These are phyloP conservation scores for Metahyphopichia silvanorum DNA, from an alignment of 805 yeast species.

Conservation along the genomic window DNA sequence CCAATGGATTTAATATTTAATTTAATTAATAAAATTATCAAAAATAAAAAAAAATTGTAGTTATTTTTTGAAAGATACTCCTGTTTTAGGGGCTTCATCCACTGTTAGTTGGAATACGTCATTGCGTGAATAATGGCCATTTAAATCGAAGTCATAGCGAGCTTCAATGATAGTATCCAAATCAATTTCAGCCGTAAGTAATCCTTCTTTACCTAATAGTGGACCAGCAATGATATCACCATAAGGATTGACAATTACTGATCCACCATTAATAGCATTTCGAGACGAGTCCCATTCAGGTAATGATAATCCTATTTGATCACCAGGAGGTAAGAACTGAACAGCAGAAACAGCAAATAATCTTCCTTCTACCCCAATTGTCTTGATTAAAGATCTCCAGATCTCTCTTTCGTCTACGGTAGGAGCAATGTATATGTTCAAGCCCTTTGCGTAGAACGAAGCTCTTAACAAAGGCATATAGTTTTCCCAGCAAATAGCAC, in stretches of 20 bases:
- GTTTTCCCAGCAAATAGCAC: slow-evolving; percentile 49
- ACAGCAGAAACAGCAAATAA: slow-evolving; percentile 38
- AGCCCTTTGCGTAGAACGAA: slow-evolving; percentile 41
- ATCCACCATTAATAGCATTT: slow-evolving; percentile 34
- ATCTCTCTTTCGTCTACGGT: slow-evolving; percentile 40
- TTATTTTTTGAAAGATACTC: background rate
- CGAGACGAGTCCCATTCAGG: slow-evolving; percentile 16
- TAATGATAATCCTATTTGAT: slow-evolving; percentile 20
- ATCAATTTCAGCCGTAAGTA: slow-evolving; percentile 39
- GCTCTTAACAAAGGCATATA: slow-evolving; percentile 39
- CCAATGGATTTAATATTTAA: background rate
- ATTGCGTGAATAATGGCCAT: slow-evolving; percentile 39
- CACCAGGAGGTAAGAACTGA: slow-evolving; percentile 32
- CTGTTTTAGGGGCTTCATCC: slow-evolving; percentile 21
- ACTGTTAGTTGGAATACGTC: slow-evolving; percentile 42
- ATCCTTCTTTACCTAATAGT: slow-evolving; percentile 36
- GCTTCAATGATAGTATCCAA: slow-evolving; percentile 33
- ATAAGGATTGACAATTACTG: slow-evolving; percentile 24
- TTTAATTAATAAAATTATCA: background rate
- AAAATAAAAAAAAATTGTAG: background rate
- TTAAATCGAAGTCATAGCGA: slow-evolving; percentile 39
- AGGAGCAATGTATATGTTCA: slow-evolving; percentile 42
- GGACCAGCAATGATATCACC: slow-evolving; percentile 39
- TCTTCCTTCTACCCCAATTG: slow-evolving; percentile 39
- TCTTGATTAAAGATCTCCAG: slow-evolving; percentile 41